Base-by-base conservation (phyloP, 345 rosid genomes). In the Moringa oleifera region DNA sequence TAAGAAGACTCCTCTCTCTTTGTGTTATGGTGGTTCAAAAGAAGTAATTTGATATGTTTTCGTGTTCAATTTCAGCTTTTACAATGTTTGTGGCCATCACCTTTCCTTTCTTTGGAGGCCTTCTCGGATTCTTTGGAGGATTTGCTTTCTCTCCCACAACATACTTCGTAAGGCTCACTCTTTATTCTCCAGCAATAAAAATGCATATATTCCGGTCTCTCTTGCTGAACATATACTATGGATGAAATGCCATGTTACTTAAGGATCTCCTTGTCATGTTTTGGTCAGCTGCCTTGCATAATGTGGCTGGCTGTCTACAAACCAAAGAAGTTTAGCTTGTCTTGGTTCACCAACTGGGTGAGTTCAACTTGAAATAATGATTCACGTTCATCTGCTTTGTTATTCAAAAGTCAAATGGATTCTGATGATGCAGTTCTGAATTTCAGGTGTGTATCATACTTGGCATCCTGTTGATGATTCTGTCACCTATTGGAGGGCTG, bases 61-160 rank as follows among this genome's bases (percentile, higher is more conserved):
- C 6, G 23, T 53, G 17, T 4, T 69, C 21, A 6, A 25, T 65
- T 70, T 25, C 80, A 89, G 91, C 85, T 12, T 73, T 74, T 55
- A 89, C 96, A 1, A 81, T 86, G 94, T 84, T 89, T 57, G 59
- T 84, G 17, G 96, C 51, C 25, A 80, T 89, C 55, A 76, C 87
- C 33, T 81, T 89, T 66, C 96, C 96, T 4, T 89, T 89, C 86
- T 89, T 86, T 21, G 89, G 87, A 19, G 91, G 85, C 1, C 84
- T 86, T 65, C 87, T 89, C 45, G 90, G 88, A 47, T 89, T 86
- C 79, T 86, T 89, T 19, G 96, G 96, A 54, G 96, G 96, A 73
- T 86, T 89, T 57, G 95, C 88, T 61, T 90, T 87, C 69, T 88
- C 97, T 18, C 91, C 95, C 8, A 90, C 97, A 13, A 81, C 97